Evolutionary conservation across 495 filamentous ascomycete species (phyloP).

Genomic region (Penicillium cataractarum): DNA sequence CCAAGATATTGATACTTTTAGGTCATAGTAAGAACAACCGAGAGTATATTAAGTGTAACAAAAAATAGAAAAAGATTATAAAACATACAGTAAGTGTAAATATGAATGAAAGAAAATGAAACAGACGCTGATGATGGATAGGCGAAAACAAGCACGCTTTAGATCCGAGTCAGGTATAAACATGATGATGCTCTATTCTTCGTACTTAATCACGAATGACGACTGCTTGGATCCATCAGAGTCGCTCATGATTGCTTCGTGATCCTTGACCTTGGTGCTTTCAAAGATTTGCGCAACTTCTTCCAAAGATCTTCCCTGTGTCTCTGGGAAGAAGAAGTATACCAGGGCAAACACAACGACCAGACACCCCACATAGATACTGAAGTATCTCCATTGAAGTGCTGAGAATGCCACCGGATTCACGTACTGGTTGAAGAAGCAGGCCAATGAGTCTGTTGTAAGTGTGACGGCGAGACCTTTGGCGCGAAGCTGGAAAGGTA

Average conservation of each 20-base stretch:
- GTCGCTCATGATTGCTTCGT: background rate
- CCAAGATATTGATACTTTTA: background rate
- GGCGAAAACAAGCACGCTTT: slow-evolving; percentile 1
- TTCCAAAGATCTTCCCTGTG: slow-evolving; percentile 15
- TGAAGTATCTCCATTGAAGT: slow-evolving; percentile 48
- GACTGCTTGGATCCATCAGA: slow-evolving; percentile 10
- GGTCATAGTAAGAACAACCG: background rate
- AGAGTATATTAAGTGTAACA: background rate
- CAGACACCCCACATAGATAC: slow-evolving; percentile 13
- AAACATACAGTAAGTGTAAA: background rate
- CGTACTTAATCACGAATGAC: slow-evolving; percentile 12
- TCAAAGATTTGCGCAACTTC: slow-evolving; percentile 14
- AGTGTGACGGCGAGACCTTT: slow-evolving; percentile 70
- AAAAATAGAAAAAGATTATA: background rate
- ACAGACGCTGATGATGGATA: slow-evolving; percentile 8
- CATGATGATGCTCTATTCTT: slow-evolving; percentile 6
- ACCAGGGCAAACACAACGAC: slow-evolving; percentile 9
- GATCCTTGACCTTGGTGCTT: background rate
- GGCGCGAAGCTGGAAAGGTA: slow-evolving; percentile 67
- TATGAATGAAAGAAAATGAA: slow-evolving; percentile 3
- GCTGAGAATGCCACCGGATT: slow-evolving; percentile 57
- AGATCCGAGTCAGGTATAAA: slow-evolving; percentile 2
- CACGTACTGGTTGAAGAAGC: slow-evolving; percentile 57
- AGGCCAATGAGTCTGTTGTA: slow-evolving; percentile 57
- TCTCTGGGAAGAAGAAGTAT: slow-evolving; percentile 17